Evolutionary conservation across 371 early-diverging fungal genomes (phyloP), one percentile per base, ranked within the genome.

Genomic region (Mortierella sp.): DNA sequence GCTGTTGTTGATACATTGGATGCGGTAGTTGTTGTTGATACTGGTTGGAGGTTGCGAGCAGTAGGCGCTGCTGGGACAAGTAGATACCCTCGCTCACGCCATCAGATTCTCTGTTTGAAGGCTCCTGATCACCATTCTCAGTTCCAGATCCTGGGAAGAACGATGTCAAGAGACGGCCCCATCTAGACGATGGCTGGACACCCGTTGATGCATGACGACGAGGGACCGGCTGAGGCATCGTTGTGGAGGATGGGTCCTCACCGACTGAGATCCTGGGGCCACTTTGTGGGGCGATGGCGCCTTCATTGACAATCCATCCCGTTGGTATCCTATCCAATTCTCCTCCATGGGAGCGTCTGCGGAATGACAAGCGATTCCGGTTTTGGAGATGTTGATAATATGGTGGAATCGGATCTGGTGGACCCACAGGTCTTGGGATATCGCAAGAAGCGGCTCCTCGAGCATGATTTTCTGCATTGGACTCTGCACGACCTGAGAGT

Each of bases 351-450:
- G 74, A 73, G 1, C 74, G 59, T 26, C 74, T 59, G 1, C 68
- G 64, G 61, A 67, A 73, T 5, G 63, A 45, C 18, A 47, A 45
- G 4, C 61, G 54, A 30, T 16, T 59, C 16, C 68, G 68, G 27
- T 55, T 64, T 42, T 73, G 74, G 9, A 76, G 60, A 38, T 70
- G 78, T 23, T 70, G 78, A n/a, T 76, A 76, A 39, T 76, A 53
- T 3, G 51, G 59, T 4, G 78, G 78, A 39, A 76, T 70, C 14
- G 78, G 78, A 39, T 76, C 78, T 34, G 78, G 78, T 31, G 78
- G 78, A 5, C 78, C 78, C 16, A 74, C 42, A 14, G 74, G 47
- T 10, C 69, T 56, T 28, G 63, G 73, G 21, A 58, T 48, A 50
- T 68, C 66, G 24, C 58, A 53, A 0, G 70, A 67, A 6, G 56